phyloP scores from a whole-genome alignment of 495 filamentous ascomycete genomes.

The Clohesyomyces aquaticus region DNA sequence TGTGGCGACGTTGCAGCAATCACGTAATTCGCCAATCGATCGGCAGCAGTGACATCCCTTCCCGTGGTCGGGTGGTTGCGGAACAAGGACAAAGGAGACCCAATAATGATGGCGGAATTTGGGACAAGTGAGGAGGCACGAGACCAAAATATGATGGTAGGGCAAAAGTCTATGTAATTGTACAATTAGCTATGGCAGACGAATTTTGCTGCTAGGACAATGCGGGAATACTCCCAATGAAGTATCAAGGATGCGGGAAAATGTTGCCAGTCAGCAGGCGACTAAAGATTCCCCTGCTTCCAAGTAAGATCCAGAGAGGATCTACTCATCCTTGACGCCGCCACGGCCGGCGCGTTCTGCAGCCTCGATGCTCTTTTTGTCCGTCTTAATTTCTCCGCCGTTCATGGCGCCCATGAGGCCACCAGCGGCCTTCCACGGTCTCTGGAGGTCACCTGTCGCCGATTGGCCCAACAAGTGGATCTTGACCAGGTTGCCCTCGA shows the following conservation, averaged over 20 bases:
- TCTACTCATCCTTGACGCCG: constrained; percentile 51
- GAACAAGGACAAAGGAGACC: not conserved
- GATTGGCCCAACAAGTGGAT: constrained; percentile 90
- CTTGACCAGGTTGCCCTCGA: constrained; percentile 94
- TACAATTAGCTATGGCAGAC: not conserved
- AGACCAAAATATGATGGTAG: too few relatives aligned
- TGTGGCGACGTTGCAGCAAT: not conserved
- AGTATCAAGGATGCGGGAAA: not conserved
- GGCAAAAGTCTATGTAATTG: constrained; percentile 1
- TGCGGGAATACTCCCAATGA: not conserved
- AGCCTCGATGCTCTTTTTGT: constrained; percentile 84
- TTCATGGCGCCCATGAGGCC: constrained; percentile 77
- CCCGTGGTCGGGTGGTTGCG: not conserved
- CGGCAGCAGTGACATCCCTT: not conserved
- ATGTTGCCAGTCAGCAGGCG: not conserved
- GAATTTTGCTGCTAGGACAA: not conserved
- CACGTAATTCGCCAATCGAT: not conserved
- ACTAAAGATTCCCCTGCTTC: not conserved
- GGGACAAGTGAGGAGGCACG: too few relatives aligned
- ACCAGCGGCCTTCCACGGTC: constrained; percentile 86
- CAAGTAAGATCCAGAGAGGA: not conserved
- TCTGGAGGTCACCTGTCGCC: constrained; percentile 88
- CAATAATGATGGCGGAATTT: too few relatives aligned
- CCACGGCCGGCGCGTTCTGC: constrained; percentile 49
- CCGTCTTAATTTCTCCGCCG: constrained; percentile 76